Evolutionary conservation across 192 early-diverging fungal species (phyloP).

Genomic region (Dissophora globulifera): DNA sequence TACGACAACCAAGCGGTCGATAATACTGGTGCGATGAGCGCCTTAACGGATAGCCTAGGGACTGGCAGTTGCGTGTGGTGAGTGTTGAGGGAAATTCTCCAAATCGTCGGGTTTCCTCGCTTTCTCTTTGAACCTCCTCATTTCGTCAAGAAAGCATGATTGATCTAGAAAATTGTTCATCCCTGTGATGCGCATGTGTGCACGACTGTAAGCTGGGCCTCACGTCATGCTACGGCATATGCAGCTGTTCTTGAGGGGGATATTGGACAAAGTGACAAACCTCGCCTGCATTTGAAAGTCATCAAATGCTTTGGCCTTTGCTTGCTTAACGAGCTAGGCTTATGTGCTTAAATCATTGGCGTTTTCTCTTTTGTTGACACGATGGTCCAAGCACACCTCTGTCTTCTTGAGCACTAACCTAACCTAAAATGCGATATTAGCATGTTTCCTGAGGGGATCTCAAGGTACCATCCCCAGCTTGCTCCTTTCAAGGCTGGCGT

Average conservation of each 20-base stretch:
- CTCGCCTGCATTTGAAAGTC: too few relatives aligned
- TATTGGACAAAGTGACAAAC: too few relatives aligned
- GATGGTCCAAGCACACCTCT: not conserved
- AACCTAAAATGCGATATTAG: slow-evolving; percentile 16
- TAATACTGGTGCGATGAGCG: slow-evolving; percentile 19
- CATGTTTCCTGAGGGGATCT: slow-evolving; percentile 55
- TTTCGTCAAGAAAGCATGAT: too few relatives aligned
- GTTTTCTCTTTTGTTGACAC: not conserved
- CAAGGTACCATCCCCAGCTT: slow-evolving; percentile 45
- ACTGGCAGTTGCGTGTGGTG: slow-evolving; percentile 45
- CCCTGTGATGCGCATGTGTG: too few relatives aligned
- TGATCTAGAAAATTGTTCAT: too few relatives aligned
- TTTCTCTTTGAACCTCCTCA: slow-evolving; percentile 4
- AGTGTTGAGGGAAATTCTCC: not conserved
- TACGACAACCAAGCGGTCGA: slow-evolving; percentile 41
- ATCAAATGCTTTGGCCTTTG: too few relatives aligned
- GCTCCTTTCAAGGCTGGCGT: slow-evolving; percentile 55
- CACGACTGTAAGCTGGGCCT: not conserved
- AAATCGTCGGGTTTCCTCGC: too few relatives aligned
- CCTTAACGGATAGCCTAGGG: slow-evolving; percentile 33
- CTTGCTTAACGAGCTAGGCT: too few relatives aligned
- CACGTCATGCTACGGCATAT: not conserved
- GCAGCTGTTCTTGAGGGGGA: too few relatives aligned
- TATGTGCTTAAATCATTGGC: too few relatives aligned
- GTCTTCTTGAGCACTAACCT: not conserved